Conservation (phyloP, 257 asterid genomes). For the Misopates orontium region DNA sequence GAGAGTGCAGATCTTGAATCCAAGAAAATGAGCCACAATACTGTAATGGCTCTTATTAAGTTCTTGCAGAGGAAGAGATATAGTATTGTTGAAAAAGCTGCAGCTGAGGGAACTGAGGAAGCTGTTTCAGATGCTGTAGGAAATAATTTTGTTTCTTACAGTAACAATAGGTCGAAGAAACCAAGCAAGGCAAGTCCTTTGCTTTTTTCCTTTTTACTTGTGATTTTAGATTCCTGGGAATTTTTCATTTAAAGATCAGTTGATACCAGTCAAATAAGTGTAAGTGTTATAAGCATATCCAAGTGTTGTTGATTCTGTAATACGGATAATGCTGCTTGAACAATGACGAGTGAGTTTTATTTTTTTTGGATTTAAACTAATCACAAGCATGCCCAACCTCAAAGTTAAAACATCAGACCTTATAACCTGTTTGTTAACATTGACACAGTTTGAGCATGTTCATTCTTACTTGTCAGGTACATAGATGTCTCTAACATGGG, state of each 20-base stretch:
- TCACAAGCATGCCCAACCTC: conserved; percentile 1
- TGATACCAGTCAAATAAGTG: neutral
- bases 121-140: conserved; percentile 97
- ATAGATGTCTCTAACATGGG: neutral
- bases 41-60: conserved; percentile 95
- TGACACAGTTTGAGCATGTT: conserved; percentile 4
- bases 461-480: neutral
- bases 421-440: neutral
- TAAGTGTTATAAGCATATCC: conserved; percentile 5
- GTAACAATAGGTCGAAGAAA: conserved; percentile 62
- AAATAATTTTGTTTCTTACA: conserved; percentile 65
- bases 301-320: conserved; percentile 9
- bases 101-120: conserved; percentile 98
- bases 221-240: neutral
- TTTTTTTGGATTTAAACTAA: conserved; percentile 11
- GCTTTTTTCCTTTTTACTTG: conserved; percentile 15
- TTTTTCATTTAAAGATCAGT: neutral
- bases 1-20: conserved; percentile 76
- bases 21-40: conserved; percentile 89
- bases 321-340: conserved; percentile 9
- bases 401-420: neutral
- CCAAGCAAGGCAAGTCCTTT: conserved; percentile 57
- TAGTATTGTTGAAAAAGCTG: conserved; percentile 80
- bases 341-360: conserved; percentile 10
- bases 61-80: conserved; percentile 87